A percentile compares a stretch with the other conserved stretches of the same genome.
These are phyloP conservation scores for Sugiyamaella xylanicola DNA, from an alignment of 1,139 yeast genomes.

Conservation along the genomic window DNA sequence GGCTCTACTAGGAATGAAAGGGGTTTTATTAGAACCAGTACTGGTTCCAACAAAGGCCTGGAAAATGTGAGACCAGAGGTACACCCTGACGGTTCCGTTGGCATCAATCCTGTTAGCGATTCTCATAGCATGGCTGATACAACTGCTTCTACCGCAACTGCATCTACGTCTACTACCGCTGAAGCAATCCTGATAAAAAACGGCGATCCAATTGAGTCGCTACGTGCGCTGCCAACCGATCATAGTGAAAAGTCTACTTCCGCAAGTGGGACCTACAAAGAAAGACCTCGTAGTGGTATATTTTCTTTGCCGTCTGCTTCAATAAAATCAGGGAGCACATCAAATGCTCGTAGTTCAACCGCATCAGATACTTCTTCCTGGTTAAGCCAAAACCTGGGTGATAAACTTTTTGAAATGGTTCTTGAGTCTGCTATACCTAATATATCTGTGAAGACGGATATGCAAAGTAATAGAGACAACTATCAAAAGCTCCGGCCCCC, in stretches of 20 bases:
- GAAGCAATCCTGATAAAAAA: not conserved
- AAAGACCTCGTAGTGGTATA: not conserved
- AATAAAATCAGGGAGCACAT: too few relatives aligned
- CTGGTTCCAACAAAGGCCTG: not conserved
- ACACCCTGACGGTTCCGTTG: not conserved
- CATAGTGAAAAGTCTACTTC: not conserved
- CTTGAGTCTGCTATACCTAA: slow-evolving; percentile 10
- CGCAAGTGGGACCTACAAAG: too few relatives aligned
- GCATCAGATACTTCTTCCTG: slow-evolving; percentile 3
- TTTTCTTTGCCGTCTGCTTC: not conserved
- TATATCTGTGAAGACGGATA: not conserved
- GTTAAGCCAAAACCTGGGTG: slow-evolving; percentile 8
- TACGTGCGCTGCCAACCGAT: not conserved
- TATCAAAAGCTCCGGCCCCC: slow-evolving; percentile 68
- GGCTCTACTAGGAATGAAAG: not conserved
- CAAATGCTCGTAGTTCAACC: too few relatives aligned
- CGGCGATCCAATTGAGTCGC: not conserved
- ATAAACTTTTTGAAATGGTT: slow-evolving; percentile 7
- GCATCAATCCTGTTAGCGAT: not conserved
- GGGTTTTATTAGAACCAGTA: not conserved
- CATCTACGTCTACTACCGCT: not conserved
- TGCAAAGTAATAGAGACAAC: slow-evolving; percentile 46
- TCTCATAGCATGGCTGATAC: not conserved
- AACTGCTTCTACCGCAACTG: not conserved
- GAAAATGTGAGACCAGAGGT: not conserved